Conservation (phyloP, 805 yeast species). For the Yamadazyma takamatsuzukensis region DNA sequence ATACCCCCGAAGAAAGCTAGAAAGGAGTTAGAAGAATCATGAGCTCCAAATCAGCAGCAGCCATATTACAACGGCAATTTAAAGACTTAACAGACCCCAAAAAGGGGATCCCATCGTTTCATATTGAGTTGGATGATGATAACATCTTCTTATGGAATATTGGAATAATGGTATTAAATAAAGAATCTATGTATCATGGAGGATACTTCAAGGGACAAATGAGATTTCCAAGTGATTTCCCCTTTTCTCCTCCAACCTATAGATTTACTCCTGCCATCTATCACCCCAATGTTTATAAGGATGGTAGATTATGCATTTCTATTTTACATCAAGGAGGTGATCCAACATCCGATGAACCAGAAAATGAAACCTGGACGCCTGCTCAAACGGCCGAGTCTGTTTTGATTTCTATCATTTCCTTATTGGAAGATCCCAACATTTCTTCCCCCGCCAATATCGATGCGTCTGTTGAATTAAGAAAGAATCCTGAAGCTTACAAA, state of each 20-base stretch:
- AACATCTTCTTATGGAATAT: slow-evolving; percentile 70
- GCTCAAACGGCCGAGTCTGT: slow-evolving; percentile 92
- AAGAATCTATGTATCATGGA: slow-evolving; percentile 88
- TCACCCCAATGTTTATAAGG: slow-evolving; percentile 93
- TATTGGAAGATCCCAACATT: slow-evolving; percentile 90
- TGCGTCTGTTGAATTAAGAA: slow-evolving; percentile 88
- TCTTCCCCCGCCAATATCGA: slow-evolving; percentile 95
- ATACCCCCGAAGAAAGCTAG: no score
- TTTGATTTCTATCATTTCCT: slow-evolving; percentile 81
- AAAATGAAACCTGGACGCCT: slow-evolving; percentile 91
- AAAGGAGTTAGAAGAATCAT: no score
- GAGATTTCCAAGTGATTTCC: slow-evolving; percentile 89
- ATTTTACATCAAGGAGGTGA: slow-evolving; percentile 91
- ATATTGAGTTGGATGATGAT: slow-evolving; percentile 59
- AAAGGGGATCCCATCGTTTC: slow-evolving; percentile 59
- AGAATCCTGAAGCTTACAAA: slow-evolving; percentile 71
- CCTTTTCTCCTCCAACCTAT: slow-evolving; percentile 89
- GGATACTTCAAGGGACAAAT: slow-evolving; percentile 93
- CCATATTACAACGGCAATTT: slow-evolving; percentile 87
- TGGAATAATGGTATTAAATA: slow-evolving; percentile 87
- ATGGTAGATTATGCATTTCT: slow-evolving; percentile 89
- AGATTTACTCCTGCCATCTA: slow-evolving; percentile 89
- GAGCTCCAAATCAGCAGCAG: slow-evolving; percentile 64
- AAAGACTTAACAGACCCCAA: slow-evolving; percentile 91
- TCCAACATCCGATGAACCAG: slow-evolving; percentile 85